Percentiles rank a stretch among this genome's conserved stretches.
Evolutionary conservation across 805 yeast genomes (phyloP).

Genomic region (Wickerhamiella nectarea): DNA sequence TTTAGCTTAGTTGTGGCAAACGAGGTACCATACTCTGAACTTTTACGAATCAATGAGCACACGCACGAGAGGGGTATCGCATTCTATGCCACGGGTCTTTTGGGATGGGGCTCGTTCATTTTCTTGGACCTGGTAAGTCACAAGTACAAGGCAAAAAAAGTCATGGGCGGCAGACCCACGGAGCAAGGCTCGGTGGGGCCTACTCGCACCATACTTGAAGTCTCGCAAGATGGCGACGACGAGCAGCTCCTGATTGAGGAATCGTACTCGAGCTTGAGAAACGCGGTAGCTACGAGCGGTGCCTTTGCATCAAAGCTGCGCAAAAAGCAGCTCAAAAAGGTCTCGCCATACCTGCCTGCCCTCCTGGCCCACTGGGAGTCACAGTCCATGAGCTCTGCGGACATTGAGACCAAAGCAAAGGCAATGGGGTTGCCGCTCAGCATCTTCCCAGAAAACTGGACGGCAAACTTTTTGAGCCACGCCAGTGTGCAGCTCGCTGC

Average conservation of each 20-base stretch:
- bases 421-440: conserved; percentile 35
- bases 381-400: conserved; percentile 19
- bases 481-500: conserved; percentile 58
- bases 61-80: conserved; percentile 49
- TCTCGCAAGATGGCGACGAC: conserved; percentile 26
- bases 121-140: conserved; percentile 67
- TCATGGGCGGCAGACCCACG: conserved; percentile 25
- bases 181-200: conserved; percentile 36
- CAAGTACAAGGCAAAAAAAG: conserved; percentile 25
- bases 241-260: conserved; percentile 26
- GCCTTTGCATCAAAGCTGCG: conserved; percentile 15
- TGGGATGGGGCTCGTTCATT: conserved; percentile 74
- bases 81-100: conserved; percentile 50
- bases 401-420: conserved; percentile 20
- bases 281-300: conserved; percentile 12
- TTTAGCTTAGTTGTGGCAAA: conserved; percentile 70
- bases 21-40: conserved; percentile 35
- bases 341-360: conserved; percentile 46
- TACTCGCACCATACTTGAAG: conserved; percentile 32
- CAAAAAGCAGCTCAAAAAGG: conserved; percentile 29
- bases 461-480: conserved; percentile 23
- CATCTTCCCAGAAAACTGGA: conserved; percentile 31
- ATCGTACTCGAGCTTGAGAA: conserved; percentile 16
- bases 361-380: conserved; percentile 43
- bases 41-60: conserved; percentile 36